Percentiles rank a stretch among this genome's conserved stretches.
phyloP scores from a whole-genome alignment of 129 eudicot genomes.

The Erigeron canadensis region DNA sequence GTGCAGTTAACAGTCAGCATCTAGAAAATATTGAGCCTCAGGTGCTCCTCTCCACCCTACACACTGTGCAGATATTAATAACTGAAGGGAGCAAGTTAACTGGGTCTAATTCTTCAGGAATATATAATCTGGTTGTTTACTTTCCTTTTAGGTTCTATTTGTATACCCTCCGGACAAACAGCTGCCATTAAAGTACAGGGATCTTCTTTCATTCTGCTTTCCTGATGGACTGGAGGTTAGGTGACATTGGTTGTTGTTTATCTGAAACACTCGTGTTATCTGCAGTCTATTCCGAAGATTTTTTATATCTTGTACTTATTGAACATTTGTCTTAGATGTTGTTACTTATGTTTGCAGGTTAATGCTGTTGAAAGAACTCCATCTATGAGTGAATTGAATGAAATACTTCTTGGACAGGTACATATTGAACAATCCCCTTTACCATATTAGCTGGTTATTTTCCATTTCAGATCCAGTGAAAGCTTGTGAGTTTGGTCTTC shows the following conservation, averaged over 20 bases:
- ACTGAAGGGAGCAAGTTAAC: not conserved
- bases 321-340: slow-evolving; percentile 8
- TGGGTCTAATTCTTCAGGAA: slow-evolving; percentile 19
- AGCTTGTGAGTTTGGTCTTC: slow-evolving; percentile 11
- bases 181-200: slow-evolving; percentile 79
- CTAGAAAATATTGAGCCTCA: slow-evolving; percentile 90
- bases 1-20: slow-evolving; percentile 53
- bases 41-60: slow-evolving; percentile 38
- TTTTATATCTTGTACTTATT: not conserved
- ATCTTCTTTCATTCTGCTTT: slow-evolving; percentile 97
- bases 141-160: slow-evolving; percentile 70
- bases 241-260: slow-evolving; percentile 22
- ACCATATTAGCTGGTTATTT: slow-evolving; percentile 12
- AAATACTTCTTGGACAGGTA: slow-evolving; percentile 97
- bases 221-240: slow-evolving; percentile 96
- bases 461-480: slow-evolving; percentile 11
- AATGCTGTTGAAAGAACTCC: slow-evolving; percentile 93
- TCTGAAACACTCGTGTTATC: slow-evolving; percentile 13
- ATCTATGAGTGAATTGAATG: slow-evolving; percentile 97
- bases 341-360: slow-evolving; percentile 57
- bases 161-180: slow-evolving; percentile 91
- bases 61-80: not conserved
- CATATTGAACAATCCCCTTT: not conserved
- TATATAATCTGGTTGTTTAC: slow-evolving; percentile 4
- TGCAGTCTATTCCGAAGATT: slow-evolving; percentile 9